Base-by-base conservation (phyloP, 2,329 filamentous ascomycete species). In the Colletotrichum tabaci region DNA sequence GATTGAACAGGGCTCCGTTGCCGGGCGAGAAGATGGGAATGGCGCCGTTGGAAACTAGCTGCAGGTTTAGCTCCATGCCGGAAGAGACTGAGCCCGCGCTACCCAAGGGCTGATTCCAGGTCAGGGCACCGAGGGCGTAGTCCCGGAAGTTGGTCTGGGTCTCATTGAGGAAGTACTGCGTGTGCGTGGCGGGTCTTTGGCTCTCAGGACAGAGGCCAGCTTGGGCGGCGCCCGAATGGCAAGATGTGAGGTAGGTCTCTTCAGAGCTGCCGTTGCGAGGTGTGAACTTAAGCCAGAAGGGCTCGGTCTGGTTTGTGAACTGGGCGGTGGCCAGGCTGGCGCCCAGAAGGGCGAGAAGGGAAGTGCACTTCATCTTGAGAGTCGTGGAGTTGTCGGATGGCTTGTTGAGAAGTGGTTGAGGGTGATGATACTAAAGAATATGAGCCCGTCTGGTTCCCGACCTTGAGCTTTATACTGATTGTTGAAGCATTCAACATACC, bases 151-250 rank as follows among this genome's bases (percentile, higher is more conserved):
- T 26, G 4, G 49, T 18, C 13, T 57, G 46, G 8, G 67, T 71
- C 57, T 62, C 46, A 10, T 71, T 67, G 50, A 61, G 52, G 40
- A 61, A 68, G 57, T 61, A 71, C n/a, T 57, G 8, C 13, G 55
- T 50, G 64, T 66, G 56, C 13, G 6, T 30, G 15, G 40, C n/a
- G 38, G 40, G 40, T 23, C 38, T 30, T 13, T 35, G 30, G 9
- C 18, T 38, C 50, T 72, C 72, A 2, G 66, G 60, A 60, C 72
- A 74, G 26, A 74, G 64, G 13, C 72, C 72, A 18, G 66, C 53
- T 23, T 73, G 60, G 23, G 44, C 72, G 44, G 72, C 72, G 30
- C 69, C 72, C 15, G 72, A 72, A 38, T 74, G 72, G 44, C 72
- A 74, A 21, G 64, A 38, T 12, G 16, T 1, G 35, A 74, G 70